Conservation (phyloP, 768 basidiomycete species). For the Panaeolus papilionaceus region DNA sequence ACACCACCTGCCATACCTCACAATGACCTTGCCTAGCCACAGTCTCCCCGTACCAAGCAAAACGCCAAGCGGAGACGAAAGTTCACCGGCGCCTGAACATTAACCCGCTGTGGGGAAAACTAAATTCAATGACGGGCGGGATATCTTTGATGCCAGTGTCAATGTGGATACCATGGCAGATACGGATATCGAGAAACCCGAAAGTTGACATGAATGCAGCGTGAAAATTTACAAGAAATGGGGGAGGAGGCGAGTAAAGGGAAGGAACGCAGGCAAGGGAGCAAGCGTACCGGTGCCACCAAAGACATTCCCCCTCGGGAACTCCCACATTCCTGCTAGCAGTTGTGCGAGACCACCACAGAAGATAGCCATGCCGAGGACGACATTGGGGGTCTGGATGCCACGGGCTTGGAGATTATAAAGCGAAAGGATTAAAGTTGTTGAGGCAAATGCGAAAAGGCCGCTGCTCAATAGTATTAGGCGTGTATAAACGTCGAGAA, state of each 20-base stretch:
- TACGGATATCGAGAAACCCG: slow-evolving; percentile 2
- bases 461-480: slow-evolving; percentile 51
- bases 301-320: slow-evolving; percentile 71
- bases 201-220: neutral
- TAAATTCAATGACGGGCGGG: neutral
- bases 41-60: neutral
- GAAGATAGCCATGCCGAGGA: slow-evolving; percentile 88
- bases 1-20: neutral
- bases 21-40: slow-evolving; percentile 2
- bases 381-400: slow-evolving; percentile 65
- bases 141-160: neutral
- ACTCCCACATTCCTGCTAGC: slow-evolving; percentile 91
- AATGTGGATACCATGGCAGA: neutral
- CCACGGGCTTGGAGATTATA: slow-evolving; percentile 68
- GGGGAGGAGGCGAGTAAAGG: neutral
- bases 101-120: slow-evolving; percentile 17
- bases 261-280: slow-evolving; percentile 4
- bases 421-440: slow-evolving; percentile 80
- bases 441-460: slow-evolving; percentile 83
- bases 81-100: neutral
- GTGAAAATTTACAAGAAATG: neutral
- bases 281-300: slow-evolving; percentile 72
- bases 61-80: neutral
- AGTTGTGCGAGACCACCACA: slow-evolving; percentile 87
- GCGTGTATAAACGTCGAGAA: neutral